Evolutionary conservation across 129 eudicot species (phyloP), one percentile per base, ranked within the genome.

Genomic region (Flaveria linearis): DNA sequence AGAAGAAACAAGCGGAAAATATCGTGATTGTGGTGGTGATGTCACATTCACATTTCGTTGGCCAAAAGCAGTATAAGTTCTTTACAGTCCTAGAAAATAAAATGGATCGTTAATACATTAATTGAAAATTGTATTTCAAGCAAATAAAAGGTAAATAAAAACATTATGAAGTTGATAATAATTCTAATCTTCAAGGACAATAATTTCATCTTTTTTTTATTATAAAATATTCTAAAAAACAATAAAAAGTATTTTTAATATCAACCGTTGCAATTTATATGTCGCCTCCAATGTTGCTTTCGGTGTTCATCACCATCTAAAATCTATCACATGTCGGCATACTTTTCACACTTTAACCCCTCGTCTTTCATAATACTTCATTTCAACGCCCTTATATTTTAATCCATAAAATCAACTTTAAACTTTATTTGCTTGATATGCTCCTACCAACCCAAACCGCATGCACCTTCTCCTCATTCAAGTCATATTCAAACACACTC

Each of bases 371-470:
- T 45, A 18, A 30, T 30, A 33, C 16, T 18, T 3, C 77, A 60
- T 46, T 30, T 60, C 30, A 60, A 11, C 9, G 43, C 52, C 26
- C 28, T 18, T 20, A 9, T 70, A 45, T 60, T 78, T 70, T 30
- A 60, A 60, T 70, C 77, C 61, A 9, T 58, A 70, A 43, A 71
- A 78, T 47, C 65, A 70, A 60, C 51, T 28, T n/a, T 9, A 60
- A 10, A 78, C 71, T 30, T 41, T 61, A 47, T 58, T 52, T 50
- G 51, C 52, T 76, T 65, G 66, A 76, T 76, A 49, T 76, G 67
- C 76, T 60, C 65, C 63, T 60, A 70, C 76, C 76, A 70, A 78
- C 82, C 82, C 11, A 30, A 30, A 78, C 58, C 64, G 26, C 61
- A 78, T 69, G 82, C 76, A 58, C 75, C 16, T 69, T 69, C 30